A percentile compares a stretch with the other conserved stretches of the same genome.
phyloP scores from a whole-genome alignment of 176 grass and related monocot species.

The Elymus sibiricus region DNA sequence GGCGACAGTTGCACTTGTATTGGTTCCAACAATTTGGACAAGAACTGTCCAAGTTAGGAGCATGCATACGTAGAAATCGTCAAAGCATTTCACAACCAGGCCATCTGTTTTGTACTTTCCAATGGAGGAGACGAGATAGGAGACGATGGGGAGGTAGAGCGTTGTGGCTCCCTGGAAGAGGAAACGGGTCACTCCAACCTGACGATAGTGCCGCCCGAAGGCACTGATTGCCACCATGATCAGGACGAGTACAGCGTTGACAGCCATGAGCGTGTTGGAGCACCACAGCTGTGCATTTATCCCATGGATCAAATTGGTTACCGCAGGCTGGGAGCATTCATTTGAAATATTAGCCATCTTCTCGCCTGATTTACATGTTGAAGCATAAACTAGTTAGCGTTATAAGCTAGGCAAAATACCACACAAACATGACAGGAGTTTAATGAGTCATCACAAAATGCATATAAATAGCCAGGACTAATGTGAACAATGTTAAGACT shows the following conservation, averaged over 20 bases:
- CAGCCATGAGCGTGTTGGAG: background rate
- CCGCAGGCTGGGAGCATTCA: too few species aligned
- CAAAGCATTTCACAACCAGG: background rate
- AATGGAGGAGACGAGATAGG: background rate
- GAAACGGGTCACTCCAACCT: background rate
- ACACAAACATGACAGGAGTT: too few species aligned
- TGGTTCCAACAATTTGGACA: conserved; percentile 3
- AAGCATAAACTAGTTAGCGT: too few species aligned
- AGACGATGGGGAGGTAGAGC: background rate
- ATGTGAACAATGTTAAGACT: too few species aligned
- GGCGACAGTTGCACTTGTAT: background rate
- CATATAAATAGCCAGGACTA: too few species aligned
- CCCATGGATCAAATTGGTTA: too few species aligned
- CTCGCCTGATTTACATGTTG: too few species aligned
- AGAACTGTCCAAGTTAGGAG: conserved; percentile 12
- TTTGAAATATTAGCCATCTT: too few species aligned
- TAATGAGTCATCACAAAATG: too few species aligned
- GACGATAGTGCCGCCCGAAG: background rate
- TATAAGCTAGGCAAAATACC: too few species aligned
- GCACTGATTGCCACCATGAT: background rate
- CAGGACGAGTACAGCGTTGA: background rate
- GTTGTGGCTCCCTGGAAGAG: background rate
- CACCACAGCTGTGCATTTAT: too few species aligned
- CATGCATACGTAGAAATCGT: too few species aligned
- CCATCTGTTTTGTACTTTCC: background rate